phyloP scores from a whole-genome alignment of 495 filamentous ascomycete species.

The Daldinia bambusicola region DNA sequence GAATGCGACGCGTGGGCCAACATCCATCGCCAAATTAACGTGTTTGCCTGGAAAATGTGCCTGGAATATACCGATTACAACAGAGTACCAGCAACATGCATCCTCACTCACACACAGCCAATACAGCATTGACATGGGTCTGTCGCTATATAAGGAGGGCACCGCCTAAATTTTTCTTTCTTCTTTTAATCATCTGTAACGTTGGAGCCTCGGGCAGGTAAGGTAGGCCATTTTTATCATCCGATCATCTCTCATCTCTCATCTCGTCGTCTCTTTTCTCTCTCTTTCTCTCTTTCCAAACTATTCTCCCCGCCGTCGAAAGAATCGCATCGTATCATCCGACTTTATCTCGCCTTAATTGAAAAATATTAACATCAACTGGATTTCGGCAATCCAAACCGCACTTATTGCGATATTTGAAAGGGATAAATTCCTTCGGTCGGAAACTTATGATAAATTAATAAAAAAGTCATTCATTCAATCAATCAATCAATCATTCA shows the following conservation, averaged over 20 bases:
- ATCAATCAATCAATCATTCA: not conserved
- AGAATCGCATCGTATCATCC: not conserved
- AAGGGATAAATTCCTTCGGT: conserved; percentile 19
- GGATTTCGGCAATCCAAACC: conserved; percentile 6
- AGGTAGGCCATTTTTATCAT: conserved; percentile 38
- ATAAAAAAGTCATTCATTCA: conserved; percentile 12
- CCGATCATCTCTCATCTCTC: conserved; percentile 14
- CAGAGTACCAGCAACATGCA: conserved; percentile 12
- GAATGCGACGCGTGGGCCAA: conserved; percentile 46
- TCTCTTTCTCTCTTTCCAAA: not conserved
- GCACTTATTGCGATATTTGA: conserved; percentile 7
- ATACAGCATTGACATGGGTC: conserved; percentile 46
- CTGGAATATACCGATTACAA: conserved; percentile 38
- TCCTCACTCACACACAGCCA: not conserved
- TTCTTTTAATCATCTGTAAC: conserved; percentile 24
- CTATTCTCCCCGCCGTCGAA: not conserved
- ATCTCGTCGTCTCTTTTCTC: conserved; percentile 18
- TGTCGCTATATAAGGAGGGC: conserved; percentile 46
- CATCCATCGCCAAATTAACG: conserved; percentile 48
- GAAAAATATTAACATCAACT: conserved; percentile 3
- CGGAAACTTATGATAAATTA: conserved; percentile 13
- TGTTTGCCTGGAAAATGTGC: conserved; percentile 50
- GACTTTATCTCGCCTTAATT: conserved; percentile 15
- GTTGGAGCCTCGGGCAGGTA: conserved; percentile 33
- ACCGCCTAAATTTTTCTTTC: conserved; percentile 32